These are phyloP conservation scores for Myriosclerotinia duriaeana DNA, from an alignment of 2,329 filamentous ascomycete species.

Conservation along the genomic window DNA sequence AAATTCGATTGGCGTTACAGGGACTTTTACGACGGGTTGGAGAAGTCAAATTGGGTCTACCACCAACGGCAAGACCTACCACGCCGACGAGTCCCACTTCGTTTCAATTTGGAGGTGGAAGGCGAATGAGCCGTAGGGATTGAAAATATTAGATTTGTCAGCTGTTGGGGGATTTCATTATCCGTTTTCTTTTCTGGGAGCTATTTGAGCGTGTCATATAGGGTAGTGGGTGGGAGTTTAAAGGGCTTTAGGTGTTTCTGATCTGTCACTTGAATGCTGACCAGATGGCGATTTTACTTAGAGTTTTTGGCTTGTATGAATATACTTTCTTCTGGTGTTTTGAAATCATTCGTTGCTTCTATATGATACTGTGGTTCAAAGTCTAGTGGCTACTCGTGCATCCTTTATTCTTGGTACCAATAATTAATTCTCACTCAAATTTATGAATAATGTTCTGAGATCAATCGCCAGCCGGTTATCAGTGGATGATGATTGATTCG, in stretches of 20 bases:
- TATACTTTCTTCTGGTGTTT: slow-evolving; percentile 3
- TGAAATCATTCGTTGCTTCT: too few relatives aligned
- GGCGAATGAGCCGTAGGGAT: slow-evolving; percentile 26
- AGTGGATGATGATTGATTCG: too few relatives aligned
- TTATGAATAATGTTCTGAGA: too few relatives aligned
- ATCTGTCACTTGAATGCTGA: slow-evolving; percentile 13
- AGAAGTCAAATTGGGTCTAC: slow-evolving; percentile 62
- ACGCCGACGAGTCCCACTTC: slow-evolving; percentile 33
- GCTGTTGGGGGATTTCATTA: neutral
- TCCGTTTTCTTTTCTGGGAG: slow-evolving; percentile 9
- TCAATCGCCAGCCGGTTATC: too few relatives aligned
- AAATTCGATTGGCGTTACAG: slow-evolving; percentile 76
- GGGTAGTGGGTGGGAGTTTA: slow-evolving; percentile 12
- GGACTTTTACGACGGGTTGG: slow-evolving; percentile 78
- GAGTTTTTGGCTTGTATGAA: slow-evolving; percentile 20
- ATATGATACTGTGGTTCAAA: too few relatives aligned
- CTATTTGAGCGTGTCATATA: slow-evolving; percentile 24
- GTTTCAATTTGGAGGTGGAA: slow-evolving; percentile 29
- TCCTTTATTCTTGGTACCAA: neutral
- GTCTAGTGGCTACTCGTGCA: neutral
- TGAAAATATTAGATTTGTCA: slow-evolving; percentile 5
- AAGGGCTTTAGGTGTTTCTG: slow-evolving; percentile 13
- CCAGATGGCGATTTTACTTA: slow-evolving; percentile 12
- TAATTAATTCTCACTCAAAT: too few relatives aligned
- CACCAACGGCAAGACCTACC: slow-evolving; percentile 26